A percentile compares a stretch with the other conserved stretches of the same genome.
Evolutionary conservation across 208 protist species (phyloP).

Genomic region (Giardia duodenalis): DNA sequence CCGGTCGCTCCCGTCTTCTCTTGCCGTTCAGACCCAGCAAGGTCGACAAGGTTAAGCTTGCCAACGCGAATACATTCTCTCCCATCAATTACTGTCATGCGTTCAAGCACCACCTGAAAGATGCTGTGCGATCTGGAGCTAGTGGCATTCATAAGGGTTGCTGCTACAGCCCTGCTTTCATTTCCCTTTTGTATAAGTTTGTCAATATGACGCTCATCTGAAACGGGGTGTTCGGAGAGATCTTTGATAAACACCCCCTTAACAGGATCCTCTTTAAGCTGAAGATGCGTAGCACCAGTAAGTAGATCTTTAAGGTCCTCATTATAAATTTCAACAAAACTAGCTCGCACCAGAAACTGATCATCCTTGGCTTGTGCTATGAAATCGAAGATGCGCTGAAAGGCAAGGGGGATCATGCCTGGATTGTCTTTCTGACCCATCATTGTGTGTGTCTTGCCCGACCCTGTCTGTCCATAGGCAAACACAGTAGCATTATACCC

Average conservation of each 20-base stretch:
- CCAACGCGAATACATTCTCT: background rate
- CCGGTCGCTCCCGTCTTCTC: conserved; percentile 35
- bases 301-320: conserved; percentile 34
- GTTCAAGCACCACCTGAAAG: background rate
- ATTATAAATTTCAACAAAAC: conserved; percentile 38
- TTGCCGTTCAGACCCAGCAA: conserved; percentile 39
- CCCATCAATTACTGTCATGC: background rate
- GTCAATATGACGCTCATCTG: conserved; percentile 2
- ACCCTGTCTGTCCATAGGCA: conserved; percentile 40
- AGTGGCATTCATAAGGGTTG: conserved; percentile 30
- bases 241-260: conserved; percentile 30
- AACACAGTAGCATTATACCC: conserved; percentile 43
- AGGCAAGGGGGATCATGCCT: conserved; percentile 4
- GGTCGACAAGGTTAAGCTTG: conserved; percentile 45
- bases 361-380: background rate
- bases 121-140: conserved; percentile 29
- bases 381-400: conserved; percentile 13
- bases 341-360: background rate
- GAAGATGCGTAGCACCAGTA: background rate
- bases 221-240: background rate
- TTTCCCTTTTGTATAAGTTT: conserved; percentile 20
- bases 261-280: background rate
- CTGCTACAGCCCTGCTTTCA: conserved; percentile 16
- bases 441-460: conserved; percentile 33
- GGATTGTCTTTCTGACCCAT: background rate